A percentile compares a stretch with the other conserved stretches of the same genome.
phyloP scores from a whole-genome alignment of 352 stramenopile species.

The Phytophthora syringae region DNA sequence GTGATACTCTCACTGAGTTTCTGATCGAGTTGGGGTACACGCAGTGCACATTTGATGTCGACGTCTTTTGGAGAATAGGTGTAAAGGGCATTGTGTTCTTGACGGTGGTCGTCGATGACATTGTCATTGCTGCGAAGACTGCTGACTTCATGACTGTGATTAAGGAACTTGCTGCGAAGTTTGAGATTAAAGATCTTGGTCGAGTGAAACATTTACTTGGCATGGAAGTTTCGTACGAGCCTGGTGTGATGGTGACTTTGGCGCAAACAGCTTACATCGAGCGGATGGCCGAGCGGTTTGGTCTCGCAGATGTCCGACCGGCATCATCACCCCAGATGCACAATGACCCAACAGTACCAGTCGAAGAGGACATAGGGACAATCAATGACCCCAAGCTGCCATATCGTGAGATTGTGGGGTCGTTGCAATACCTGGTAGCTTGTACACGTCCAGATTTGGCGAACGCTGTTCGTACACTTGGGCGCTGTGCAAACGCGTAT shows the following conservation, averaged over 20 bases:
- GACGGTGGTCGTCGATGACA: slow-evolving; percentile 14
- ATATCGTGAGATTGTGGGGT: slow-evolving; percentile 4
- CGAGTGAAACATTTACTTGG: not conserved
- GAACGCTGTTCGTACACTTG: not conserved
- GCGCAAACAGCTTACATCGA: not conserved
- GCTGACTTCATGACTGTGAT: not conserved
- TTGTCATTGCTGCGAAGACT: not conserved
- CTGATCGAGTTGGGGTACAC: not conserved
- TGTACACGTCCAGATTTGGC: slow-evolving; percentile 1
- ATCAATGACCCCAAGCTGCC: slow-evolving; percentile 7
- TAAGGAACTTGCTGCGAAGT: not conserved
- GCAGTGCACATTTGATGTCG: slow-evolving; percentile 7
- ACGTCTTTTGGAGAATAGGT: not conserved
- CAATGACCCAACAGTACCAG: not conserved
- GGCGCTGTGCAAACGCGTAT: not conserved
- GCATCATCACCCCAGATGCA: not conserved
- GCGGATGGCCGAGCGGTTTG: not conserved
- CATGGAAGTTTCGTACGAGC: not conserved
- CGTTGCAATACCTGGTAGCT: slow-evolving; percentile 1
- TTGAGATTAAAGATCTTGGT: not conserved
- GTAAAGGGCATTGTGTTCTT: not conserved
- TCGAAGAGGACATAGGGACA: not conserved
- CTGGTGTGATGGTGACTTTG: not conserved
- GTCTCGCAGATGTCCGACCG: not conserved
- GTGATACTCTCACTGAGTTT: not conserved